Evolutionary conservation across 1,284 basidiomycete genomes (phyloP), one percentile per base, ranked within the genome.

Genomic region (Pseudozyma sp.): DNA sequence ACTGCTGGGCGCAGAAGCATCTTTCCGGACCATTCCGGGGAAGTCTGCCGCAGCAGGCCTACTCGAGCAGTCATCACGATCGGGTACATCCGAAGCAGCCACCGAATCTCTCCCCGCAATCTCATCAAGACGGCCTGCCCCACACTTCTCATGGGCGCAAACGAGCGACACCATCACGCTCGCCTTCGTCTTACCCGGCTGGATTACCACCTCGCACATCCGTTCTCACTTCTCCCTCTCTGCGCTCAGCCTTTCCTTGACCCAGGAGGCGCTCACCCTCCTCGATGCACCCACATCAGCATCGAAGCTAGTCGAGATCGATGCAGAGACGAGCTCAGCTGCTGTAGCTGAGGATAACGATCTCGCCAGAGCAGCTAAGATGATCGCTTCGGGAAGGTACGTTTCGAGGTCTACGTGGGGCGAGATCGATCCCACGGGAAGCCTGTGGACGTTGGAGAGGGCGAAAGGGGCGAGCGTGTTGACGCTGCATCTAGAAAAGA

Each of bases 81-180:
- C 24, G 24, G 24, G 24, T 24, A 24, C 24, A 24, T 24, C 35
- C 35, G 35, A 37, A 37, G 14, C 35, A 37, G 35, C 89, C 29
- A 7, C 34, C 8, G 49, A 13, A n/a, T 48, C 13, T 14, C 35
- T 7, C 5, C 29, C n/a, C 3, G 46, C 5, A 9, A 24, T 17
- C 62, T 5, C 51, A 29, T 43, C 54, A 42, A 48, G 63, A 39
- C 67, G 64, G 6, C 33, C 48, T 40, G 55, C 67, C 2, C 72
- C 77, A 3, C 75, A 70, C 0, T 97, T 94, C 84, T 92, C 92
- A 0, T 98, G 95, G 95, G 92, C 90, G 0, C 95, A 98, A 82
- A 91, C 91, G 4, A 83, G 89, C 3, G 92, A 94, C 80, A 90
- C 91, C 0, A 86, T 97, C 42, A 94, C 92, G 0, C 84, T 97